Evolutionary conservation across 2,329 filamentous ascomycete genomes (phyloP), one percentile per base, ranked within the genome.

Genomic region (Fusarium miscanthi): DNA sequence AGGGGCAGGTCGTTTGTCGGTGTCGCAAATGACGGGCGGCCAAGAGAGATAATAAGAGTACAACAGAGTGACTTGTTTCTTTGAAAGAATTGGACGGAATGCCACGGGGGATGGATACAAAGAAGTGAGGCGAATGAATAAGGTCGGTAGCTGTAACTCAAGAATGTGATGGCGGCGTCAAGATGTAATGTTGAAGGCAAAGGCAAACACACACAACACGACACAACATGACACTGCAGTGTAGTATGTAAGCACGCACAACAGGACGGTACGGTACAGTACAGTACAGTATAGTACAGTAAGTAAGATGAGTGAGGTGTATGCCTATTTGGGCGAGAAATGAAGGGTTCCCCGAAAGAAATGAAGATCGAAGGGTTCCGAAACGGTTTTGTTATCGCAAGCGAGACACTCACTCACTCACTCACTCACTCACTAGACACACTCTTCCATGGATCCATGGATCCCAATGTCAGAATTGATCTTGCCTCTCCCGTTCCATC

Each of bases 381-480:
- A 71, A 73, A 71, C 66, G 66, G 54, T 71, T 68, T 73, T 68
- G 70, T 68, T 65, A 74, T 73, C 62, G 58, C 62, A 63, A 64
- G 63, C 63, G 62, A 70, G 63, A 56, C 46, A 59, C 46, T 30
- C 27, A 59, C 27, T 63, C 30, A 59, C 27, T 63, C 46, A 59
- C 46, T 31, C 30, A 56, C 23, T 63, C 31, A 52, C 48, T 37
- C 25, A n/a, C 46, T 49, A 33, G n/a, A 51, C 31, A 35, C 31
- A 35, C 49, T 53, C 49, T 51, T 51, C n/a, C 48, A 38, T 27
- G 31, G 30, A 33, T 25, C 23, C 23, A 25, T 46, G 45, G 45
- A 48, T 17, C 45, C 45, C 45, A n/a, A 49, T 67, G 57, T 27
- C 42, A 63, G 48, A 35, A 59, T 65, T 63, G 69, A 73, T 73